Evolutionary conservation across 371 early-diverging fungal genomes (phyloP).

Genomic region (Apophysomyces sp.): DNA sequence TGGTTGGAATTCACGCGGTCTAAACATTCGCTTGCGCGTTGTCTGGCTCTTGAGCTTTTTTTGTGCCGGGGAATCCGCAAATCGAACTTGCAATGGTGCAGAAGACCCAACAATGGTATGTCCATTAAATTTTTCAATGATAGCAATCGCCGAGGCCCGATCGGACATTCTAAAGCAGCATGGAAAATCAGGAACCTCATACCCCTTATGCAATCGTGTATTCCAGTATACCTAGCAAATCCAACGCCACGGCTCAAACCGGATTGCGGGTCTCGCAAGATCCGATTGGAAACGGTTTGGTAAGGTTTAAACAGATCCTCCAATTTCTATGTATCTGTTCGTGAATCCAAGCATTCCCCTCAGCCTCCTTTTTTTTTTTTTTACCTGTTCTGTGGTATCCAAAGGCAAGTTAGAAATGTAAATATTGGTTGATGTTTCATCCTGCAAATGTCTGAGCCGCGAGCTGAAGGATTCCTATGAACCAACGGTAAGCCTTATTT

Average conservation of each 20-base stretch:
- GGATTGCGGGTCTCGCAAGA: slow-evolving; percentile 63
- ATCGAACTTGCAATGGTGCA: slow-evolving; percentile 75
- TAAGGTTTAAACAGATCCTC: slow-evolving; percentile 64
- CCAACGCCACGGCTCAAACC: slow-evolving; percentile 73
- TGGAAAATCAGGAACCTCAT: background rate
- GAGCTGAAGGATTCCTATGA: slow-evolving; percentile 75
- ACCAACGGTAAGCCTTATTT: background rate
- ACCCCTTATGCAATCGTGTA: background rate
- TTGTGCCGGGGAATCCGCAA: slow-evolving; percentile 80
- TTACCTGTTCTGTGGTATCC: slow-evolving; percentile 68
- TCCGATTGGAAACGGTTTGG: slow-evolving; percentile 67
- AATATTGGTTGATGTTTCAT: slow-evolving; percentile 75
- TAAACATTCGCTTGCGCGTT: slow-evolving; percentile 30
- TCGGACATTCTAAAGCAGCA: slow-evolving; percentile 55
- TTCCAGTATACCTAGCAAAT: slow-evolving; percentile 61
- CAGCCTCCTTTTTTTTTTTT: background rate
- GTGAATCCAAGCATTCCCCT: background rate
- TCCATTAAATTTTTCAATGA: slow-evolving; percentile 72
- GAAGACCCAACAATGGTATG: slow-evolving; percentile 55
- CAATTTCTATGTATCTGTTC: slow-evolving; percentile 41
- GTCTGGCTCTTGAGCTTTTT: slow-evolving; percentile 70
- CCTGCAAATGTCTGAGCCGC: slow-evolving; percentile 71
- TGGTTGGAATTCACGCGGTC: slow-evolving; percentile 43
- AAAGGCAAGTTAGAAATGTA: slow-evolving; percentile 83
- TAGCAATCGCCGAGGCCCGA: slow-evolving; percentile 62